Conservation (phyloP, 139 green algal species). For the Chlamydomonas incerta region DNA sequence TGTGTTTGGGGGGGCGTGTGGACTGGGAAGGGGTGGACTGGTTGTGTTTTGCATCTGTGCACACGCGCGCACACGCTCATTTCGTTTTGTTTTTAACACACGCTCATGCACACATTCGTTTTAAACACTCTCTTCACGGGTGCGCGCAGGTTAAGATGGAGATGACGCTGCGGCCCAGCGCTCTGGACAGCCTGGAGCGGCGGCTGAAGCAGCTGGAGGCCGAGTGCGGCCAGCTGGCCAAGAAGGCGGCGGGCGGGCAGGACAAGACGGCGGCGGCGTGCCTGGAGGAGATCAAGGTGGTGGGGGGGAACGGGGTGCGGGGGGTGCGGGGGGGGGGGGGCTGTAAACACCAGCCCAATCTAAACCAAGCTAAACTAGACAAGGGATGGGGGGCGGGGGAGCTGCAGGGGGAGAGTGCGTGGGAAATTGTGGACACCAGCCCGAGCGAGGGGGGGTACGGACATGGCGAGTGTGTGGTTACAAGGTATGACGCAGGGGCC, state of each 20-base stretch:
- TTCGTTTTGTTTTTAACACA: no score
- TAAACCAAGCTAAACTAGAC: no score
- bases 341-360: no score
- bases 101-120: no score
- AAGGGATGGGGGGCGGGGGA: neutral
- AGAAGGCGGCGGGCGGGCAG: conserved; percentile 19
- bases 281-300: conserved; percentile 43
- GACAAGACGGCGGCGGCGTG: conserved; percentile 49
- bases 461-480: no score
- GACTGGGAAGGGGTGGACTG: neutral
- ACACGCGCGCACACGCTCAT: no score
- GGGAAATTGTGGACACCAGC: no score
- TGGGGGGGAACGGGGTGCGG: no score
- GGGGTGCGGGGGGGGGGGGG: neutral
- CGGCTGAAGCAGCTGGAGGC: conserved; percentile 49
- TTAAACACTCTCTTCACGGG: no score
- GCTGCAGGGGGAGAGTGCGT: neutral
- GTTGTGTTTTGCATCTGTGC: neutral
- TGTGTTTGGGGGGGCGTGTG: neutral
- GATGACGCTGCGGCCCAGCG: conserved; percentile 52
- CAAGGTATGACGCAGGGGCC: no score
- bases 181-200: conserved; percentile 59
- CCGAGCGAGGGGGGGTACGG: no score
- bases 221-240: conserved; percentile 36
- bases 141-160: conserved; percentile 81